phyloP scores from a whole-genome alignment of 2,329 filamentous ascomycete genomes.

The Apiospora rasikravindrae region DNA sequence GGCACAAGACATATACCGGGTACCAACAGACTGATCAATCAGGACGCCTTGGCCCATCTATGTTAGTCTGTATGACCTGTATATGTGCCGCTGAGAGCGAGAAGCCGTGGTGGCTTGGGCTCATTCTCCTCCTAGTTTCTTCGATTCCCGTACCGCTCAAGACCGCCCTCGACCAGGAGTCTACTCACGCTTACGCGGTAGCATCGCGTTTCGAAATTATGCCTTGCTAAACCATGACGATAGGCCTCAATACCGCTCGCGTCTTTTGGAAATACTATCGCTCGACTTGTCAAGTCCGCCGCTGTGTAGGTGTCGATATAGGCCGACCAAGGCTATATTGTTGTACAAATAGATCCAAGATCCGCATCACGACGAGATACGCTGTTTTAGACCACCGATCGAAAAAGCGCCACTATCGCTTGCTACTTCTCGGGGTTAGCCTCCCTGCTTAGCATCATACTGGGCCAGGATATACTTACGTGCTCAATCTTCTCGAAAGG shows the following conservation, averaged over 20 bases:
- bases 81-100: conserved; percentile 4
- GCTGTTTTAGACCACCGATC: neutral
- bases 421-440: neutral
- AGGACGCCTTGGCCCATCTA: neutral
- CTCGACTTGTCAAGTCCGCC: conserved; percentile 1
- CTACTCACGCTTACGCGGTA: neutral
- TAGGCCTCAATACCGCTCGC: conserved; percentile 1
- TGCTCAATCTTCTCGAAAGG: conserved; percentile 90
- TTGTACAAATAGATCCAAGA: neutral
- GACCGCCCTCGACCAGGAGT: conserved; percentile 1
- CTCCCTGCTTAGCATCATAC: neutral
- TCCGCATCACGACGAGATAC: neutral
- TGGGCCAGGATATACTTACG: conserved; percentile 49
- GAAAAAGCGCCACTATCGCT: neutral
- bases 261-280: neutral
- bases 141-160: conserved; percentile 4
- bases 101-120: neutral
- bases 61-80: neutral
- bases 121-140: neutral
- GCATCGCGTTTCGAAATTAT: conserved; percentile 7
- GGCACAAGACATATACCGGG: neutral
- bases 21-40: neutral
- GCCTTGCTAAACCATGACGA: neutral
- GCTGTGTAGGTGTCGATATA: neutral
- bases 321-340: conserved; percentile 12